Conservation (phyloP, 345 rosid species). For the Viola odorata region DNA sequence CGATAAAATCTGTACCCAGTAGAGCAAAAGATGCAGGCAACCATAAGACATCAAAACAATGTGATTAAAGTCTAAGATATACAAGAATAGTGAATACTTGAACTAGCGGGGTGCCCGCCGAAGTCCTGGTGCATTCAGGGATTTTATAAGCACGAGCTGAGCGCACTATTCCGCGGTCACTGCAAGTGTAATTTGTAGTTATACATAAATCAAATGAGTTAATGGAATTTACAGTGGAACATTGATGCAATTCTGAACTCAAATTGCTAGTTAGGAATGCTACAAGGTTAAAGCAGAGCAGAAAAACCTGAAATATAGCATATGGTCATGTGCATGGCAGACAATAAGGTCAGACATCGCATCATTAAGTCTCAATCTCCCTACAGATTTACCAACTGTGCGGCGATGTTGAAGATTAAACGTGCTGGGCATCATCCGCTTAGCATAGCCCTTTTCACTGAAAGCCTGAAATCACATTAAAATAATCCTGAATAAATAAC, state of each 20-base stretch:
- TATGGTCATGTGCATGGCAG: constrained; percentile 88
- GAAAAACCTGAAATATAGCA: constrained; percentile 81
- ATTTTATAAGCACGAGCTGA: constrained; percentile 92
- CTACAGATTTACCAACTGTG: constrained; percentile 95
- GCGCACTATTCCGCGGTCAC: constrained; percentile 88
- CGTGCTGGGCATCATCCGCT: constrained; percentile 84
- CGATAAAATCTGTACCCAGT: constrained; percentile 57
- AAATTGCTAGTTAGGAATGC: not conserved
- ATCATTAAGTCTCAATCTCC: constrained; percentile 81
- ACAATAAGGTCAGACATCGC: constrained; percentile 91
- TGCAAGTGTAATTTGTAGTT: constrained; percentile 24
- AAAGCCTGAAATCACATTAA: constrained; percentile 53
- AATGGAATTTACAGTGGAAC: too few relatives aligned
- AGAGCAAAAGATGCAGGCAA: constrained; percentile 13
- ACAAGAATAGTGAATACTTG: constrained; percentile 49
- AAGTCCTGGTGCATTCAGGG: constrained; percentile 80
- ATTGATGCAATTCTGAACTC: too few relatives aligned
- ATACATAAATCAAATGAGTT: not conserved
- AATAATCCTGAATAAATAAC: constrained; percentile 1
- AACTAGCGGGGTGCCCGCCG: constrained; percentile 88
- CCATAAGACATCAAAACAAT: constrained; percentile 13
- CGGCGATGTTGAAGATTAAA: constrained; percentile 94
- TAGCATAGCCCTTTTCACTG: constrained; percentile 94
- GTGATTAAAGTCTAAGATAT: not conserved
- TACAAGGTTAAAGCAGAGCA: not conserved